These are phyloP conservation scores for Wallacemonas sp. DNA, from an alignment of 208 protist genomes.

Conservation along the genomic window DNA sequence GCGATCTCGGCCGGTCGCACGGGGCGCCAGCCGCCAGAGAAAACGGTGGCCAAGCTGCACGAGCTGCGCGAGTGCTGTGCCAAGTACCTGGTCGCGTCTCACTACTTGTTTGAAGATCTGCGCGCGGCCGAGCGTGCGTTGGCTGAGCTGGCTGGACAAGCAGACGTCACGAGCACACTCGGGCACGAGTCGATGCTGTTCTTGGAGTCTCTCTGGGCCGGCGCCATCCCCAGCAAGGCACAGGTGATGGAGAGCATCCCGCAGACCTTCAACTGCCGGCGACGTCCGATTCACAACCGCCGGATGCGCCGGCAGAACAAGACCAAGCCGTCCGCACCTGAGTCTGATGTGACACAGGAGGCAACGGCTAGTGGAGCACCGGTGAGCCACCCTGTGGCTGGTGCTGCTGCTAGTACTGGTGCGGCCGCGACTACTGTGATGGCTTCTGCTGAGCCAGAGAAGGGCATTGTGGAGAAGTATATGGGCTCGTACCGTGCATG, in stretches of 20 bases:
- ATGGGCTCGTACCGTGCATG: conserved; percentile 49
- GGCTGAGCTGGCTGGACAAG: conserved; percentile 20
- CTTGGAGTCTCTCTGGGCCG: conserved; percentile 42
- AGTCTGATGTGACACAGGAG: background rate
- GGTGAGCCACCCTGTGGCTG: too few species aligned
- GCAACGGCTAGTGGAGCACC: too few species aligned
- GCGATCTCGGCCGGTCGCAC: conserved; percentile 10
- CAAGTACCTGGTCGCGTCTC: conserved; percentile 28
- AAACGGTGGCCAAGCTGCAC: conserved; percentile 8
- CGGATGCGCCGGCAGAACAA: conserved; percentile 28
- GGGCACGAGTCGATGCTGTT: conserved; percentile 31
- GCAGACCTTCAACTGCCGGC: conserved; percentile 26
- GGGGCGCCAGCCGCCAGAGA: background rate
- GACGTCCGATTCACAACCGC: conserved; percentile 21
- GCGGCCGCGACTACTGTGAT: too few species aligned
- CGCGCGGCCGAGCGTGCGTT: conserved; percentile 27
- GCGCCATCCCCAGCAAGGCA: conserved; percentile 35
- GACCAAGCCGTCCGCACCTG: background rate
- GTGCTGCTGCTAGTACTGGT: too few species aligned
- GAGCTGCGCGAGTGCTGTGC: conserved; percentile 9
- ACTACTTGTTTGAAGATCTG: conserved; percentile 54
- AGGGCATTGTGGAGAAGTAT: conserved; percentile 36
- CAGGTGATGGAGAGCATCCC: conserved; percentile 28
- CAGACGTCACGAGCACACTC: conserved; percentile 1
- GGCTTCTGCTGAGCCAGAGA: conserved; percentile 25